These are phyloP conservation scores for Cryptococcus deneoformans DNA, from an alignment of 1,284 basidiomycete genomes.

Conservation along the genomic window DNA sequence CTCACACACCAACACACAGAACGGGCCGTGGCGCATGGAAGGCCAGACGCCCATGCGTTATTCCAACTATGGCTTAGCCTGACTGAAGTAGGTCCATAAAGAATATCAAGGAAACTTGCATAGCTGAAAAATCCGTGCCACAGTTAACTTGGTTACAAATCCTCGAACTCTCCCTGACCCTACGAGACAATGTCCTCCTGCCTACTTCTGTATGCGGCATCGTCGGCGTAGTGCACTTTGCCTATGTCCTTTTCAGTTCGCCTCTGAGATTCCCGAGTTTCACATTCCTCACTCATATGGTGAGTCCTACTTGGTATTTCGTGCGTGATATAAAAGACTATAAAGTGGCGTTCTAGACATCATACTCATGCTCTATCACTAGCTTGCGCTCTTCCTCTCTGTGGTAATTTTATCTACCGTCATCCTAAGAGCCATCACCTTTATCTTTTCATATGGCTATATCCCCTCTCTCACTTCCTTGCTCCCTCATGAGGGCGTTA, in stretches of 20 bases:
- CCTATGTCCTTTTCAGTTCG: constrained; percentile 33
- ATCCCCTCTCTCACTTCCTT: constrained; percentile 38
- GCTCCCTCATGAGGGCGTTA: constrained; percentile 41
- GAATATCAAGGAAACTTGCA: background rate
- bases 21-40: background rate
- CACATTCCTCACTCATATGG: constrained; percentile 45
- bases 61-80: constrained; percentile 47
- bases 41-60: constrained; percentile 45
- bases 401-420: constrained; percentile 41
- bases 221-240: constrained; percentile 42
- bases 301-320: constrained; percentile 14
- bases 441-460: constrained; percentile 46
- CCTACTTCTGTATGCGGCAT: constrained; percentile 45
- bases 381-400: constrained; percentile 41
- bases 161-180: constrained; percentile 31
- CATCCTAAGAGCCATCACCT: constrained; percentile 40
- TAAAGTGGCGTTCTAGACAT: too few species aligned
- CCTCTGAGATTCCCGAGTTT: constrained; percentile 46
- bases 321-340: background rate
- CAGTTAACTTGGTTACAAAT: constrained; percentile 46
- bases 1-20: constrained; percentile 41
- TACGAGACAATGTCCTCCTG: constrained; percentile 36
- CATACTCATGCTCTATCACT: constrained; percentile 1
- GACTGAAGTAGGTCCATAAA: constrained; percentile 28
- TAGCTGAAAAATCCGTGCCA: background rate